phyloP scores from a whole-genome alignment of 306 rosid genomes.

The Canavalia ensiformis region DNA sequence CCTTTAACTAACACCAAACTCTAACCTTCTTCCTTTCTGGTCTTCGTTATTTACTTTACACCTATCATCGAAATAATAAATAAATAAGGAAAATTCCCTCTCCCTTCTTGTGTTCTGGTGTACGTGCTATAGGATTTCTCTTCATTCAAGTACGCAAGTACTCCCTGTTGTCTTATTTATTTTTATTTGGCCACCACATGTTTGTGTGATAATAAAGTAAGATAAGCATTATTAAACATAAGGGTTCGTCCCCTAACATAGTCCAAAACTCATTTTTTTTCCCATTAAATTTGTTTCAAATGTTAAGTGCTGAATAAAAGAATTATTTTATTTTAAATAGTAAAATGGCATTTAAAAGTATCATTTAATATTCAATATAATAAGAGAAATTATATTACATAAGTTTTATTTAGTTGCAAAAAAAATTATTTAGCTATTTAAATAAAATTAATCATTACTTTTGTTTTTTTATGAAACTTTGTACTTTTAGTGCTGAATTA shows the following conservation, averaged over 20 bases:
- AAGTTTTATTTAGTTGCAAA: neutral
- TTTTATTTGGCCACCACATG: neutral
- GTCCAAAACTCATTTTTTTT: neutral
- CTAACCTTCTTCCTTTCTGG: neutral
- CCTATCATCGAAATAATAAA: neutral
- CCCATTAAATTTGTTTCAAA: neutral
- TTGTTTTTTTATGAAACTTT: neutral
- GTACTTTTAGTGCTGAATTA: neutral
- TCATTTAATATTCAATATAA: neutral
- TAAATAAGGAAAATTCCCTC: neutral
- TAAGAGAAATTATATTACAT: neutral
- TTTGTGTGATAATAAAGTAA: neutral
- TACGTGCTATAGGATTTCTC: neutral
- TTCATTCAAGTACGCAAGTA: slow-evolving; percentile 1
- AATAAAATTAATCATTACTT: neutral
- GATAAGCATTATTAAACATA: slow-evolving; percentile 4
- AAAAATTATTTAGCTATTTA: neutral
- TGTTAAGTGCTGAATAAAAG: neutral
- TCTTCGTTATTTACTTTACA: neutral
- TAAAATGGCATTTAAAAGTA: neutral
- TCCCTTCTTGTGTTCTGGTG: neutral
- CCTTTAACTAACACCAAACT: slow-evolving; percentile 23
- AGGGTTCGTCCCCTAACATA: neutral
- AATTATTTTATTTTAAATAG: neutral
- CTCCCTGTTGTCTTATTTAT: neutral